Base-by-base conservation (phyloP, 1,284 basidiomycete species). In the Heterobasidion irregulare region DNA sequence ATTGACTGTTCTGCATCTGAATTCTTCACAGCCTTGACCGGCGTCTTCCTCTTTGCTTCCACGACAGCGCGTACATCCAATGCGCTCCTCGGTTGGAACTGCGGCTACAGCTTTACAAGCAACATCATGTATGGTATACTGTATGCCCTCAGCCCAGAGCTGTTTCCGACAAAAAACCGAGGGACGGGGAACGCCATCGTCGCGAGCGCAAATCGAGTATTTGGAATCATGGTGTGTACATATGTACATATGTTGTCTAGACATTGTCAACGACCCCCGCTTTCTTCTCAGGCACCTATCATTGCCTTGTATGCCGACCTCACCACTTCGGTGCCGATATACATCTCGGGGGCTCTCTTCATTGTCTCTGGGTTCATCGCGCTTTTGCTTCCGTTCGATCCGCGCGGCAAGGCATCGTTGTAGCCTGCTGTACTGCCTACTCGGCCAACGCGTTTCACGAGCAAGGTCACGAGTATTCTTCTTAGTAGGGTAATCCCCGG, bases 91-190 rank as follows among this genome's bases (percentile, higher is more conserved):
- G 86, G 83, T 34, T 87, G 83, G 84, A 88, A 88, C 64, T 88
- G 84, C 61, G 85, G 79, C 18, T 85, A 83, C 61, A 76, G 72
- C 18, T 81, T 85, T 63, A 76, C 70, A 59, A 79, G 76, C 61
- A 85, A 84, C 63, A 77, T 84, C 57, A 88, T 89, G 85, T 89
- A 87, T 61, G 85, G 83, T 10, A 81, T 88, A 4, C 66, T 89
- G 10, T 89, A 87, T 59, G 83, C 82, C 18, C 67, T 83, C 50
- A 78, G 80, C 13, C 78, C 83, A 5, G 86, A 89, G 65, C 74
- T 87, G 8, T 88, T 89, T 65, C 86, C 86, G 0, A 79, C 84
- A 8, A 84, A 82, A 58, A 76, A 84, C 64, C 72, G 88, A 36
- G 87, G 87, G 2, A 89, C 87, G 6, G 86, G 87, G 0, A 87